Base-by-base conservation (phyloP, 2,329 filamentous ascomycete species). In the Aspergillus sclerotialis region DNA sequence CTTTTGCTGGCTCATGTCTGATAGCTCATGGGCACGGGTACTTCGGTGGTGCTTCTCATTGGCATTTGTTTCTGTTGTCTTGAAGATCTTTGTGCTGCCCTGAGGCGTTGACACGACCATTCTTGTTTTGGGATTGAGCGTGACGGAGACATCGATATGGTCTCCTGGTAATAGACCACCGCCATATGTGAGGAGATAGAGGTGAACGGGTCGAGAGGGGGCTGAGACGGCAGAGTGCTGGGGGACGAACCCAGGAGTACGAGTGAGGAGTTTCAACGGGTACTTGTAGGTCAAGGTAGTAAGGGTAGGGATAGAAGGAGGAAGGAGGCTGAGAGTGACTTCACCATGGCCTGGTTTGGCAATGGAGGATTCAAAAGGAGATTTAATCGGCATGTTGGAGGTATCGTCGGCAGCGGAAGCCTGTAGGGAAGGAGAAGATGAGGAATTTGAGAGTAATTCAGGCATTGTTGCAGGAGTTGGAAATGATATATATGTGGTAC, bases 51-150 rank as follows among this genome's bases (percentile, higher is more conserved):
- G 50, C 35, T 52, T 54, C 33, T 49, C 38, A 32, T 30, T 41
- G 26, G 36, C 45, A 21, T 35, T 45, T 14, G 49, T 45, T 11
- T 30, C 75, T n/a, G n/a, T n/a, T 60, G 87, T 84, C 56, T 92
- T 94, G 74, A 94, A 96, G 49, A 98, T 80, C 66, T 96, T 98
- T 40, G 92, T 96, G 63, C 88, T 87, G 33, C 90, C 90, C 67
- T 80, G 76, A 1, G 74, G 67, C 0, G 69, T 72, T n/a, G 66
- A 64, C 19, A 69, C 78, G 7, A 76, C 65, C 35, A 95, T 74
- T 40, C 78, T 80, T 4, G 86, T 81, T 2, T 67, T 63, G 3
- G 70, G 48, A 8, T 76, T 75, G 30, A 94, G 69, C 7, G 73
- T 71, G 41, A 94, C 74, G 13, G 70, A 68, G 16, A 98, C 75